A percentile compares a stretch with the other conserved stretches of the same genome.
These are phyloP conservation scores for Geranium brycei DNA, from an alignment of 345 rosid species.

Conservation along the genomic window DNA sequence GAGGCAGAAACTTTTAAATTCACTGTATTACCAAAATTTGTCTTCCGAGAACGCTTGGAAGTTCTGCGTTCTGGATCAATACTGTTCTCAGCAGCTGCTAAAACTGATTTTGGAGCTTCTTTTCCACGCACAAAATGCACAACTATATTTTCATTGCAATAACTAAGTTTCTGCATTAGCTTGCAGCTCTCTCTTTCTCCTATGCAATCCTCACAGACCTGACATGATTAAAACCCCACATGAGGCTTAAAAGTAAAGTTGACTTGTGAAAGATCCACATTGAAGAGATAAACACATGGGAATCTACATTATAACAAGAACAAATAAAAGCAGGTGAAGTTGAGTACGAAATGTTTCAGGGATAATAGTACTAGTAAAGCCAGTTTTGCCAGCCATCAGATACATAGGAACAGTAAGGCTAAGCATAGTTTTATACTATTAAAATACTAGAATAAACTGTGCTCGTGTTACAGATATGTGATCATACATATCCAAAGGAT, in stretches of 20 bases:
- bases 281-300: neutral
- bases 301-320: neutral
- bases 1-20: slow-evolving; percentile 82
- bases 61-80: slow-evolving; percentile 67
- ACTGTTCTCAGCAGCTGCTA: slow-evolving; percentile 59
- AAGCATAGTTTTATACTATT: no score
- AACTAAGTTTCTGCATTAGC: slow-evolving; percentile 75
- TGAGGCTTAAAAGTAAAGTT: slow-evolving; percentile 1
- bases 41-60: slow-evolving; percentile 78
- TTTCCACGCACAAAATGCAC: slow-evolving; percentile 74
- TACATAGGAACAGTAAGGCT: neutral
- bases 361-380: neutral
- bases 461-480: neutral
- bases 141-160: slow-evolving; percentile 58
- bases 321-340: neutral
- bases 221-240: slow-evolving; percentile 10
- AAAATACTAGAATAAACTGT: neutral
- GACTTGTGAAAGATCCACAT: neutral
- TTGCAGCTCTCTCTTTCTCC: slow-evolving; percentile 92
- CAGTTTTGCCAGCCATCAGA: neutral
- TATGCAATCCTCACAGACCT: slow-evolving; percentile 83
- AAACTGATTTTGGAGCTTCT: slow-evolving; percentile 82
- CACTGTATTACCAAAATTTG: slow-evolving; percentile 55
- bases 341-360: neutral
- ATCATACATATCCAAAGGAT: neutral